Evolutionary conservation across 1,284 basidiomycete species (phyloP).

Genomic region (Microbotryum saponariae): DNA sequence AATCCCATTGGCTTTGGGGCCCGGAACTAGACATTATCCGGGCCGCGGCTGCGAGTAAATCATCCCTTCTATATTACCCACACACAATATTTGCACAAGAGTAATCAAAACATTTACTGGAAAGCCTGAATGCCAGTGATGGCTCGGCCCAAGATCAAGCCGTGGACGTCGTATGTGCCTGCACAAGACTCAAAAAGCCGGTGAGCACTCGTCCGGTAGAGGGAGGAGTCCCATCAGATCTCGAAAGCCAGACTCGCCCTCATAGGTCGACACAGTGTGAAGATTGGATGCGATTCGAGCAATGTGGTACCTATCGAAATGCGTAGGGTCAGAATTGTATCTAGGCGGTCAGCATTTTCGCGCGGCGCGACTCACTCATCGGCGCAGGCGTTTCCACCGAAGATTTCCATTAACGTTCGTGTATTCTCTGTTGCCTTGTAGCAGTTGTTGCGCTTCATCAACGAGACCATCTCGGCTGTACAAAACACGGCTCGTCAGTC

Average conservation of each 20-base stretch:
- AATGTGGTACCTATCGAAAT: constrained; percentile 62
- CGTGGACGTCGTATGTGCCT: constrained; percentile 35
- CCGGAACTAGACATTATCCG: not conserved
- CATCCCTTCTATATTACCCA: not conserved
- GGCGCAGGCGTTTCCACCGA: constrained; percentile 81
- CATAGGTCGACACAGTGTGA: constrained; percentile 64
- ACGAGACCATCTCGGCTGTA: constrained; percentile 77
- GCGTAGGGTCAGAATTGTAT: not conserved
- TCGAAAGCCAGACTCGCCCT: constrained; percentile 6
- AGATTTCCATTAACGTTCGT: constrained; percentile 70
- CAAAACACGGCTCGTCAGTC: not conserved
- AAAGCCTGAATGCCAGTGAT: constrained; percentile 81
- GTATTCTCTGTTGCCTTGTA: constrained; percentile 74
- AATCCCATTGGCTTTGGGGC: not conserved
- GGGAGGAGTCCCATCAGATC: not conserved
- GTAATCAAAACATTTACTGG: constrained; percentile 9
- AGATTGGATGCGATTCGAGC: constrained; percentile 83
- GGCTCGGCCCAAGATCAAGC: constrained; percentile 82
- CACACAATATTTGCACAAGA: not conserved
- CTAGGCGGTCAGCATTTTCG: constrained; percentile 1
- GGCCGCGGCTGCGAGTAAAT: not conserved
- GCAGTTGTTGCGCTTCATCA: constrained; percentile 94
- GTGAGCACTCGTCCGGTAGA: constrained; percentile 5
- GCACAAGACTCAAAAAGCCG: constrained; percentile 13
- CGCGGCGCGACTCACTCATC: constrained; percentile 60